Evolutionary conservation across 306 rosid genomes (phyloP), one percentile per base, ranked within the genome.

Genomic region (Albizia julibrissin): DNA sequence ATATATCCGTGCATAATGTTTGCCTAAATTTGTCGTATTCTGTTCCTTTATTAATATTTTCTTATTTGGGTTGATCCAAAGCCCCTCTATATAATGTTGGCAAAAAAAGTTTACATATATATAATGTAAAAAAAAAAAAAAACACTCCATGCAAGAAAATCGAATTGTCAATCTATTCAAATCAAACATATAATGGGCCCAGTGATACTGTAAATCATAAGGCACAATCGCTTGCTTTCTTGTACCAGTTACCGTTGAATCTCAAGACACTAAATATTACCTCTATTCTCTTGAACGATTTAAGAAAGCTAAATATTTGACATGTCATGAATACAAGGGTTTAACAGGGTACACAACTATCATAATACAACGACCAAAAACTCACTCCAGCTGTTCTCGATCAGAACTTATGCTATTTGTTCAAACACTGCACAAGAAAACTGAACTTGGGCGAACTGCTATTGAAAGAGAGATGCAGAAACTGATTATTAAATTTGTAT

Each of bases 351-450:
- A 83, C 49, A 80, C 47, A 31, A 34, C 84, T 85, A 80, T 50
- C 68, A 87, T 85, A 83, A 85, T 87, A 87, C 87, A 87, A 88
- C 87, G 80, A 88, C 88, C 81, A 83, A 82, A 81, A 77, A 43
- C 85, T 74, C 79, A 80, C 61, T 64, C 74, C 77, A 77, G 39
- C 85, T 70, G 79, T 21, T 7, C 50, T 85, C 75, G 64, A 69
- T 73, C 84, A 69, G 81, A 85, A 77, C 71, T 87, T 76, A 62
- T 29, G 74, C 83, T 80, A 88, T 10, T 37, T 67, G 67, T 49
- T 79, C 85, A 61, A 77, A 85, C 34, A 72, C 86, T 76, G 85
- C 88, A 87, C 87, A 47, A 83, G 77, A 74, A 80, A 72, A 83
- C 83, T 79, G 72, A 65, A 79, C 40, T 22, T 40, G n/a, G 12